Conservation (phyloP, 164 flowering plant genomes). For the Sextonia rubra region DNA sequence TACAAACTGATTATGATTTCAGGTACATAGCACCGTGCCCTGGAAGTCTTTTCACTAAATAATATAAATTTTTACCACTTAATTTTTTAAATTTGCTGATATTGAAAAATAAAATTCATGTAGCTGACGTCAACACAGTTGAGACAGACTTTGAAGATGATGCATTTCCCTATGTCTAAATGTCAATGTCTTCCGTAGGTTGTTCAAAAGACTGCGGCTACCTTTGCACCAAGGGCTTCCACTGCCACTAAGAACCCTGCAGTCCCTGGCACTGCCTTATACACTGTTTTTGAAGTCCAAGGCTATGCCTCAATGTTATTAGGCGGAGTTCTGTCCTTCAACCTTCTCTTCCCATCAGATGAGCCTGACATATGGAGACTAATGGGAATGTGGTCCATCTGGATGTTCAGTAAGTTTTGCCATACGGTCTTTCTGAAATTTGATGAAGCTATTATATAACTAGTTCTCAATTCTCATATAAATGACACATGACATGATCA, state of each 20-base stretch:
- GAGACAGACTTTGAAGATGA: not conserved
- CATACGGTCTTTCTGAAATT: constrained; percentile 1
- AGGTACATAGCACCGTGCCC: not conserved
- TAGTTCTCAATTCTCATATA: too few relatives aligned
- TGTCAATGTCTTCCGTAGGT: constrained; percentile 38
- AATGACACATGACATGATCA: not conserved
- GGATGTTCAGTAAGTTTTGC: constrained; percentile 94
- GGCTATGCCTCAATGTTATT: constrained; percentile 80
- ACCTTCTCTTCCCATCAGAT: constrained; percentile 81
- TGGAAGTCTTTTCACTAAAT: too few relatives aligned
- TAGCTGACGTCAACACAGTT: too few relatives aligned
- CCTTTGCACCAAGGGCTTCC: constrained; percentile 98
- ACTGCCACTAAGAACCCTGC: constrained; percentile 89
- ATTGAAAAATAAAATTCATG: too few relatives aligned
- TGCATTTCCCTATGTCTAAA: not conserved
- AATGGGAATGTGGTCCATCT: constrained; percentile 99
- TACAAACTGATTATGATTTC: not conserved
- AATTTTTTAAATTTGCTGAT: too few relatives aligned
- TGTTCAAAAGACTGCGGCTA: constrained; percentile 92
- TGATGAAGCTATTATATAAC: not conserved
- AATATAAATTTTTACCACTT: not conserved
- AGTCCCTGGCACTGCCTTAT: constrained; percentile 74
- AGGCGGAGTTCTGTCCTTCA: constrained; percentile 92
- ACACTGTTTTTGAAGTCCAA: constrained; percentile 91
- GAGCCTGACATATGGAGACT: constrained; percentile 96